Conservation (phyloP, 108 stramenopile genomes). For the Schizochytrium sp. region DNA sequence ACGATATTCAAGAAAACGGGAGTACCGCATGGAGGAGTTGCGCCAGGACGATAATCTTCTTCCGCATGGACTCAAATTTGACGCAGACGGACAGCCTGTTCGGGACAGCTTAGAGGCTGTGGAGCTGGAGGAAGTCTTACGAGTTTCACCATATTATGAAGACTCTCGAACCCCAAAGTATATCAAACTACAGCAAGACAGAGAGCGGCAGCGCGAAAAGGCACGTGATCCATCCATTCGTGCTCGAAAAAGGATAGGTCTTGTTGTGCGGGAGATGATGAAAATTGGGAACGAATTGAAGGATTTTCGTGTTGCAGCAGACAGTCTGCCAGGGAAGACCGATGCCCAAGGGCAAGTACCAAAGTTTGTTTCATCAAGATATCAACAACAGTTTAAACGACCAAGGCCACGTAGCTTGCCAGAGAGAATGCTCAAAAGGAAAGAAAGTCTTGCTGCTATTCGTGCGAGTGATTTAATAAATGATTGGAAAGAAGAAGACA, state of each 20-base stretch:
- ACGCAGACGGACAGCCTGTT: neutral
- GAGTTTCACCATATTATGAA: neutral
- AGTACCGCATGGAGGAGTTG: no score
- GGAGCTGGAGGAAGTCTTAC: neutral
- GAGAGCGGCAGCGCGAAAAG: neutral
- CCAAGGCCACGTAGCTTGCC: neutral
- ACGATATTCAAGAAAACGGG: neutral
- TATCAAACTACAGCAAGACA: neutral
- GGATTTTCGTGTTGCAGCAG: neutral
- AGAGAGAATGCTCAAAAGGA: neutral
- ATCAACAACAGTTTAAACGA: neutral
- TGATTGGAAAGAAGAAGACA: neutral
- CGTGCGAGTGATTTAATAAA: neutral
- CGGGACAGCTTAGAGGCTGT: neutral
- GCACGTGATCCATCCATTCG: slow-evolving; percentile 19
- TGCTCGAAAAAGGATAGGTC: slow-evolving; percentile 34
- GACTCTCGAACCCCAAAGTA: neutral
- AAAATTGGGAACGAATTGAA: slow-evolving; percentile 5
- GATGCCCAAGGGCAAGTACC: neutral
- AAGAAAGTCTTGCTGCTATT: neutral
- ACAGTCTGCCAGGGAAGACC: neutral
- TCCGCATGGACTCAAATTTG: neutral
- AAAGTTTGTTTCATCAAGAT: neutral
- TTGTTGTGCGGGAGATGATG: slow-evolving; percentile 19
- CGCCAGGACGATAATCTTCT: neutral